These are phyloP conservation scores for Clathrus columnatus DNA, from an alignment of 768 basidiomycete species.

Conservation along the genomic window DNA sequence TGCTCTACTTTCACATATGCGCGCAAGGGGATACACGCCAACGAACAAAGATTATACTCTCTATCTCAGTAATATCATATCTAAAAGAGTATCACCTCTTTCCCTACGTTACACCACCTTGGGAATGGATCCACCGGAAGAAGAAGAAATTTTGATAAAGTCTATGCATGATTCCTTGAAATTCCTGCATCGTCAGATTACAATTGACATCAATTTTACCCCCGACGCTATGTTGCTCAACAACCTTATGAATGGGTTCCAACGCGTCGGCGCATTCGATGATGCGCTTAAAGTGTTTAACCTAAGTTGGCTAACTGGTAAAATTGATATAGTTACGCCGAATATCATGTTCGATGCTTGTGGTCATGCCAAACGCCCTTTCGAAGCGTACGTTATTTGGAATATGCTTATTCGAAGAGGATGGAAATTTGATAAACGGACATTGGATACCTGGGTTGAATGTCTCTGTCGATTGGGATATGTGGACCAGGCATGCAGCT, in stretches of 20 bases:
- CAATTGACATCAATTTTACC: slow-evolving; percentile 67
- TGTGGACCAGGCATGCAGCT: slow-evolving; percentile 57
- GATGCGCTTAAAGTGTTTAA: slow-evolving; percentile 80
- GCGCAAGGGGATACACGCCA: slow-evolving; percentile 46
- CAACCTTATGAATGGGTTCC: slow-evolving; percentile 83
- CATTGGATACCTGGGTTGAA: slow-evolving; percentile 81
- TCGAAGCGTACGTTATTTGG: slow-evolving; percentile 48
- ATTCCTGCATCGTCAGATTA: slow-evolving; percentile 65
- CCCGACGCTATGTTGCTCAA: slow-evolving; percentile 70
- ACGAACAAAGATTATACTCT: slow-evolving; percentile 52
- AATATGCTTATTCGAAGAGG: slow-evolving; percentile 38
- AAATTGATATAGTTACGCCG: slow-evolving; percentile 54
- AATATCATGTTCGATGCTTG: slow-evolving; percentile 85
- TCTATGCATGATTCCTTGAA: slow-evolving; percentile 20
- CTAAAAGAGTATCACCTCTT: slow-evolving; percentile 44
- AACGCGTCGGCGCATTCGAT: slow-evolving; percentile 59
- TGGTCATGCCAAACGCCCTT: slow-evolving; percentile 46
- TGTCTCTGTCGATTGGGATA: slow-evolving; percentile 68
- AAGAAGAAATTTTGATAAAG: slow-evolving; percentile 14
- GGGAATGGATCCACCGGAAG: slow-evolving; percentile 16
- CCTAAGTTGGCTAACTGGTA: slow-evolving; percentile 48
- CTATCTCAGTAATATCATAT: slow-evolving; percentile 30
- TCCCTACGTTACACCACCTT: slow-evolving; percentile 20
- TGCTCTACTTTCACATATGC: slow-evolving; percentile 76
- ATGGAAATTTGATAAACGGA: slow-evolving; percentile 50